These are phyloP conservation scores for Aspergillus biplanus DNA, from an alignment of 495 filamentous ascomycete species.

Conservation along the genomic window DNA sequence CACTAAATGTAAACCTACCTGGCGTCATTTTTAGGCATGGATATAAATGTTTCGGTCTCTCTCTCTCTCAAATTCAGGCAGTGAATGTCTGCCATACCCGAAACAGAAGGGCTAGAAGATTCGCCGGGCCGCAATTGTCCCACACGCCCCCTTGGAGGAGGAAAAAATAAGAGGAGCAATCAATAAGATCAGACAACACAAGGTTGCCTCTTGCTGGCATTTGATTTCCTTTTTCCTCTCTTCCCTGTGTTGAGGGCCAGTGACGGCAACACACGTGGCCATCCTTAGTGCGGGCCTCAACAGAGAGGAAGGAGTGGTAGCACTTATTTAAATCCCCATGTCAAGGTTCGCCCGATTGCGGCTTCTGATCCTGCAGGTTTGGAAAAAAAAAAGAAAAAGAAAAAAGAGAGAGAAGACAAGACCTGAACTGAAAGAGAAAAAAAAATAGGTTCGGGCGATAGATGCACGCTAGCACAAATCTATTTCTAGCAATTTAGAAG, in stretches of 20 bases:
- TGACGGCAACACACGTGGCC: constrained; percentile 25
- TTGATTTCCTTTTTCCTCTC: not conserved
- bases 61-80: too few species aligned
- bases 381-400: constrained; percentile 3
- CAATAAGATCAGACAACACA: constrained; percentile 5
- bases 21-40: constrained; percentile 14
- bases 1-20: not conserved
- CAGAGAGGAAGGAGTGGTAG: not conserved
- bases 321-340: constrained; percentile 9
- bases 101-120: constrained; percentile 15
- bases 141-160: not conserved
- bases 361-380: constrained; percentile 15
- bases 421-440: not conserved
- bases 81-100: constrained; percentile 20
- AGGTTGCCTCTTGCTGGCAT: constrained; percentile 12
- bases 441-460: constrained; percentile 11
- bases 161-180: not conserved
- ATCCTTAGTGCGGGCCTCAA: constrained; percentile 14
- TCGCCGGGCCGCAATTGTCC: constrained; percentile 2
- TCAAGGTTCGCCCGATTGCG: constrained; percentile 16
- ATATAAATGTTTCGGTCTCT: constrained; percentile 12
- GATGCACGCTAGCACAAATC: constrained; percentile 14
- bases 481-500: constrained; percentile 9
- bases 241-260: constrained; percentile 9
- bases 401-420: not conserved